Evolutionary conservation across 306 rosid genomes (phyloP), one percentile per base, ranked within the genome.

Genomic region (Malus sieversii): DNA sequence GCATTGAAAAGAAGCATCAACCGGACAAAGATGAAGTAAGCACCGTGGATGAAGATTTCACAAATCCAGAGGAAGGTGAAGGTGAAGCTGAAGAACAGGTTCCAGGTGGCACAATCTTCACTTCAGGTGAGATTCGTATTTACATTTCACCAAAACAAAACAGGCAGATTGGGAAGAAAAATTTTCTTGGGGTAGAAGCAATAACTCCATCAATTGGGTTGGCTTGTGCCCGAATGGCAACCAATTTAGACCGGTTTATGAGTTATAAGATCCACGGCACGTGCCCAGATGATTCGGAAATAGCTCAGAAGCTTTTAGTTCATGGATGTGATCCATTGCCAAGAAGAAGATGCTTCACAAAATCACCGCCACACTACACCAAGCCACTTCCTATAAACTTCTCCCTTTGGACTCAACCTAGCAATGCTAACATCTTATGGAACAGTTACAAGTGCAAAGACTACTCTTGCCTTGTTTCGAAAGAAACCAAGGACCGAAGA

Each of bases 341-440:
- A 38, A 71, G 81, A 77, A 60, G 77, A 71, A 71, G 71, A 78
- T 70, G 81, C 76, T 71, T 71, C 66, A 71, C 81, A 33, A 78
- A 19, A 46, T 60, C 76, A 46, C 75, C 81, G 22, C 64, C 81
- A 44, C 81, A 61, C 55, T 60, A 61, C 45, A 70, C 57, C 12
- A 32, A 62, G 4, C 81, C 81, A 61, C 15, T 70, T 78, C 70
- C 81, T 22, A 63, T 32, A 15, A 78, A 70, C 81, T 32, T 55
- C 65, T 70, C 76, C 33, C 80, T 77, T 4, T 61, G 81, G 81
- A 70, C 81, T 70, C 76, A 70, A 70, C 81, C 81, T n/a, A 70
- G 57, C 18, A 53, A 71, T 48, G 71, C 23, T 20, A 70, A 77
- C 65, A 77, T 70, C 70, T 61, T 77, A 38, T 70, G 81, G 81